Percentiles rank a stretch among this genome's conserved stretches.
Evolutionary conservation across 2,329 filamentous ascomycete species (phyloP).

Genomic region (Penicillium janthinellum): DNA sequence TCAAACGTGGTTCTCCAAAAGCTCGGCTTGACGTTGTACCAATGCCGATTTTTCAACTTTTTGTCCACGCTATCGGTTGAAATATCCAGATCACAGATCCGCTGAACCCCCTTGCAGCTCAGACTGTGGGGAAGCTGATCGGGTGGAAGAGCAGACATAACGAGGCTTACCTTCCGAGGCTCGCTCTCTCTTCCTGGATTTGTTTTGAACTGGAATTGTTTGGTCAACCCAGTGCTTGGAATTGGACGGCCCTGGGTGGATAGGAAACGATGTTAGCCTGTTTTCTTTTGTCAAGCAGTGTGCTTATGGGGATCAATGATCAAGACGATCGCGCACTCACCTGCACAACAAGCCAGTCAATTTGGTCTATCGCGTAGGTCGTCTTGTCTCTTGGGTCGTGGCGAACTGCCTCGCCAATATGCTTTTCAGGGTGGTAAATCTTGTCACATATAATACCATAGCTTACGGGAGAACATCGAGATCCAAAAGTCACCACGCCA

Average conservation of each 20-base stretch:
- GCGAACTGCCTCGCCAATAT: conserved; percentile 30
- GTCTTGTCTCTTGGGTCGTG: conserved; percentile 36
- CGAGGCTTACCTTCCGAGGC: conserved; percentile 36
- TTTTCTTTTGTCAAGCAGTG: no score
- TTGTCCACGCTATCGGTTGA: conserved; percentile 31
- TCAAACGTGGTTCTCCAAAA: conserved; percentile 37
- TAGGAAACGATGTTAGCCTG: no score
- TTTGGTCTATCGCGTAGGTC: conserved; percentile 35
- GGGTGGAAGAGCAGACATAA: conserved; percentile 32
- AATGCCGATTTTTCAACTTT: conserved; percentile 40
- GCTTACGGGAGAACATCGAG: conserved; percentile 37
- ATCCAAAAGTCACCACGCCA: conserved; percentile 31
- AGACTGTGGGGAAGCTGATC: conserved; percentile 29
- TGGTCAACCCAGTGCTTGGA: conserved; percentile 26
- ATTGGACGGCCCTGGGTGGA: conserved; percentile 19
- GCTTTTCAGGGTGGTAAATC: conserved; percentile 32
- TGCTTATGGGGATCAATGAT: no score
- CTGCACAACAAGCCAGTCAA: conserved; percentile 41
- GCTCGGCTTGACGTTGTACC: conserved; percentile 34
- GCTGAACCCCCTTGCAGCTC: conserved; percentile 25
- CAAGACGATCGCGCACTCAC: conserved; percentile 14
- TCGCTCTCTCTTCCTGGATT: conserved; percentile 24
- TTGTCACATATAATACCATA: conserved; percentile 41
- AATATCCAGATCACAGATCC: conserved; percentile 35
- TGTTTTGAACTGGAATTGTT: conserved; percentile 32